Evolutionary conservation across 495 filamentous ascomycete genomes (phyloP).

Genomic region (Penicillium taxi): DNA sequence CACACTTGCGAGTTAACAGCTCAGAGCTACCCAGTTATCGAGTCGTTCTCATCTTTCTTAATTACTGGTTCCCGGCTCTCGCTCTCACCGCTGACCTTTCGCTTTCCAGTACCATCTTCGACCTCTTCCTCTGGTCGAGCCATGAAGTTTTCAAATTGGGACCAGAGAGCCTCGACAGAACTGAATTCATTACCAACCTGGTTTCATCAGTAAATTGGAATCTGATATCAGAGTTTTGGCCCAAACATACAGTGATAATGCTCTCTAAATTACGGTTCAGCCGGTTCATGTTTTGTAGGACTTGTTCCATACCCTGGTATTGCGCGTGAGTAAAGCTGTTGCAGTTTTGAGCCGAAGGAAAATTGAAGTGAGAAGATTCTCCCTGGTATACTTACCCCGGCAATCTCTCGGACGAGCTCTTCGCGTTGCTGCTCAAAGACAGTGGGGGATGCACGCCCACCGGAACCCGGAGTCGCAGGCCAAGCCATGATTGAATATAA

Average conservation of each 20-base stretch:
- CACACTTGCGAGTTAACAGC: background rate
- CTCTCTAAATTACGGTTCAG: constrained; percentile 88
- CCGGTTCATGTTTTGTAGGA: constrained; percentile 93
- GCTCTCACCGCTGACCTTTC: constrained; percentile 24
- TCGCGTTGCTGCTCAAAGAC: constrained; percentile 77
- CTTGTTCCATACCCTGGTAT: constrained; percentile 75
- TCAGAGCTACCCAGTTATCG: constrained; percentile 1
- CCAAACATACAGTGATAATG: constrained; percentile 65
- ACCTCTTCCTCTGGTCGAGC: constrained; percentile 55
- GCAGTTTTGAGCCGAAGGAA: no score
- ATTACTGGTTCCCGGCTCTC: constrained; percentile 15
- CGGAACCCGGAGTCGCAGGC: constrained; percentile 22
- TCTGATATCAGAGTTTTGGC: background rate
- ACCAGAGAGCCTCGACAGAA: constrained; percentile 95
- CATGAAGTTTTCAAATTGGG: constrained; percentile 95
- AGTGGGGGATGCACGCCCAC: constrained; percentile 28
- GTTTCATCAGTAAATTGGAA: background rate
- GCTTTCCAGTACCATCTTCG: constrained; percentile 24
- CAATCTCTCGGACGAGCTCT: constrained; percentile 69
- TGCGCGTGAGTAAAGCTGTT: background rate
- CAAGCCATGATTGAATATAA: constrained; percentile 13
- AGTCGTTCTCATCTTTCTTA: constrained; percentile 13
- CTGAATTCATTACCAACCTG: constrained; percentile 94
- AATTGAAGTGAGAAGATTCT: no score
- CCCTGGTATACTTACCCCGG: constrained; percentile 58